Evolutionary conservation across 306 rosid species (phyloP).

Genomic region (Dicorynia guianensis): DNA sequence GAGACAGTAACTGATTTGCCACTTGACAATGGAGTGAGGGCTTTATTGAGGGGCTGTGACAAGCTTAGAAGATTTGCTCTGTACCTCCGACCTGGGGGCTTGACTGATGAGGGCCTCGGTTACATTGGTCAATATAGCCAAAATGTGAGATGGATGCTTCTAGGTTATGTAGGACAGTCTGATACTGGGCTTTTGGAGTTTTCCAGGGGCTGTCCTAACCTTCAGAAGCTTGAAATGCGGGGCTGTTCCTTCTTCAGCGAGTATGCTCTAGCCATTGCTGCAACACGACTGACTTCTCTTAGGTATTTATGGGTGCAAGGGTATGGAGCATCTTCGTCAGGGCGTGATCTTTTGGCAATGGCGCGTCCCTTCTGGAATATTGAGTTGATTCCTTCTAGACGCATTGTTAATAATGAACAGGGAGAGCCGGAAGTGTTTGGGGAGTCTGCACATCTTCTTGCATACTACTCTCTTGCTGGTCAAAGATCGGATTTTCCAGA

Average conservation of each 20-base stretch:
- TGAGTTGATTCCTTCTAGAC: slow-evolving; percentile 81
- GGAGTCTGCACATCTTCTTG: slow-evolving; percentile 91
- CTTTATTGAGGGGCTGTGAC: slow-evolving; percentile 77
- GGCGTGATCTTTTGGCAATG: slow-evolving; percentile 81
- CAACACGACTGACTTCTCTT: slow-evolving; percentile 66
- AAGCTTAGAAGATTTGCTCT: slow-evolving; percentile 87
- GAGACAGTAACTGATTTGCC: slow-evolving; percentile 74
- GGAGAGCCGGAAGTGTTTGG: slow-evolving; percentile 43
- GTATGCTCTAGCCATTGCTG: slow-evolving; percentile 75
- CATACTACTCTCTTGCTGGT: slow-evolving; percentile 96
- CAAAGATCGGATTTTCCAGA: slow-evolving; percentile 84
- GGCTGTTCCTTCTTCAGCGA: slow-evolving; percentile 87
- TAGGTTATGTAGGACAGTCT: slow-evolving; percentile 82
- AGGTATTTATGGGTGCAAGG: slow-evolving; percentile 99
- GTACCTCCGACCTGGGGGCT: slow-evolving; percentile 81
- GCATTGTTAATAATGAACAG: background rate
- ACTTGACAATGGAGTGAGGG: slow-evolving; percentile 87
- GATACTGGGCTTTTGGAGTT: slow-evolving; percentile 84
- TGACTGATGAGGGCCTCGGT: slow-evolving; percentile 79
- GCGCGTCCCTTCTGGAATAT: slow-evolving; percentile 92
- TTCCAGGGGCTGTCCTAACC: slow-evolving; percentile 85
- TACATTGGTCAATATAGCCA: slow-evolving; percentile 80
- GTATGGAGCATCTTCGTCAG: slow-evolving; percentile 61
- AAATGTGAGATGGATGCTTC: slow-evolving; percentile 93
- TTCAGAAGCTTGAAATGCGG: slow-evolving; percentile 91